Evolutionary conservation across 1,139 yeast genomes (phyloP), one percentile per base, ranked within the genome.

Genomic region (Suhomyces terraborum): DNA sequence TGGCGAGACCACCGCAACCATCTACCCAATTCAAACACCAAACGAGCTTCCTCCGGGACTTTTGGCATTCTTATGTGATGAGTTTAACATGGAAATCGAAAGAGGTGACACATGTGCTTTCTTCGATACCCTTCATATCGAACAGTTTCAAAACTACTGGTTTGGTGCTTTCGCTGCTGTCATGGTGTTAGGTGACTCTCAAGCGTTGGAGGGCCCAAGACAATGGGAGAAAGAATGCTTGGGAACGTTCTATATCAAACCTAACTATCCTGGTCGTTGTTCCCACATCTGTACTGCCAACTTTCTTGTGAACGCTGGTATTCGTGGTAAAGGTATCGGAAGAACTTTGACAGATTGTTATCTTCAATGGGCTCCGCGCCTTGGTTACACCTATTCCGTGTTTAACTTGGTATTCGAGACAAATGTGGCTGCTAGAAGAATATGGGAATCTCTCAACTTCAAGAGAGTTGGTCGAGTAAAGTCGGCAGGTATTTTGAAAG

Each of bases 271-370:
- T 0, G 98, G 98, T 2, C 70, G 98, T 36, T 84, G 95, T 36
- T 80, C 95, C 0, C 98, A 91, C 61, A 84, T 93, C n/a, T 89
- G 96, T 54, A 88, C 95, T 0, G 95, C 88, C 2, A 85, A 84
- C 23, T 87, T 93, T 51, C 67, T 93, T 40, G 98, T 93, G 2
- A 88, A 89, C 61, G 94, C 95, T 2, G 95, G 95, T 47, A 87
- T 87, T 49, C 67, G 98, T 52, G 93, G 94, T n/a, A 85, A 84
- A 57, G 96, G 98, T 4, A 86, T 93, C 32, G 98, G 98, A 4
- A 71, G 82, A 44, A 85, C 94, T 0, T 62, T 93, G 48, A 83
- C 88, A 8, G 95, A 88, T 53, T 84, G 95, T 50, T 88, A 80
- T 54, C 61, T 89, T 20, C 88, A 84, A 48, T 93, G 98, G 98